A percentile compares a stretch with the other conserved stretches of the same genome.
Conservation (phyloP, 139 green algal genomes). For the Coelastrella sp. region DNA sequence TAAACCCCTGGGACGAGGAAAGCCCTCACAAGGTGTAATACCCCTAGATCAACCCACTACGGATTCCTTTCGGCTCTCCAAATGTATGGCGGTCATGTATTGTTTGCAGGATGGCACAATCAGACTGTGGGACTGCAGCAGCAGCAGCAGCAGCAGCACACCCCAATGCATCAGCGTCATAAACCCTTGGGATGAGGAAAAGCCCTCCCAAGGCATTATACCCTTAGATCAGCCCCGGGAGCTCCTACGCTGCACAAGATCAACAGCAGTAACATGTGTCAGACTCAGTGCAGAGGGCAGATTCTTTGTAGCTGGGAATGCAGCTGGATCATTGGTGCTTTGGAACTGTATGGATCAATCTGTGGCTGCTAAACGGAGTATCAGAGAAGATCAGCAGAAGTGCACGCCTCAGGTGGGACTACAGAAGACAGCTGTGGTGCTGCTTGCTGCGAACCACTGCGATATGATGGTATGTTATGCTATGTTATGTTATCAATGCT, state of each 20-base stretch:
- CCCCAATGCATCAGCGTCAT: slow-evolving; percentile 16
- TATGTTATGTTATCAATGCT: too few species aligned
- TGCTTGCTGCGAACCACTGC: not conserved
- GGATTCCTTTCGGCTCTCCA: too few species aligned
- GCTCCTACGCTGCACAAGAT: slow-evolving; percentile 1
- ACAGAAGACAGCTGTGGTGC: not conserved
- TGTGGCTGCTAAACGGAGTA: not conserved
- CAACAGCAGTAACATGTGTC: not conserved
- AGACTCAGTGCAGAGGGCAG: not conserved
- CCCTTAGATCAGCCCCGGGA: not conserved
- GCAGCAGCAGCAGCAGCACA: not conserved
- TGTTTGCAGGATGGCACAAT: slow-evolving; percentile 32
- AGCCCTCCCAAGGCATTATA: not conserved
- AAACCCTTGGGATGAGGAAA: not conserved
- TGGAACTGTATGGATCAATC: slow-evolving; percentile 35
- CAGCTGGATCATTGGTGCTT: not conserved
- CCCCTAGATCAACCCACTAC: not conserved
- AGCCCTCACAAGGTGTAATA: not conserved
- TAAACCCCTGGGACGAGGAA: not conserved
- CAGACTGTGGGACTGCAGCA: not conserved
- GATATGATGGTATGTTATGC: too few species aligned
- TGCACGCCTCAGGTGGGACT: not conserved
- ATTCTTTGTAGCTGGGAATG: slow-evolving; percentile 21
- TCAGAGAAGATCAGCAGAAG: not conserved
- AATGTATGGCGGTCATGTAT: too few species aligned